Percentiles rank a stretch among this genome's conserved stretches.
Evolutionary conservation across 768 basidiomycete species (phyloP).

Genomic region (Botryobasidium botryosum): DNA sequence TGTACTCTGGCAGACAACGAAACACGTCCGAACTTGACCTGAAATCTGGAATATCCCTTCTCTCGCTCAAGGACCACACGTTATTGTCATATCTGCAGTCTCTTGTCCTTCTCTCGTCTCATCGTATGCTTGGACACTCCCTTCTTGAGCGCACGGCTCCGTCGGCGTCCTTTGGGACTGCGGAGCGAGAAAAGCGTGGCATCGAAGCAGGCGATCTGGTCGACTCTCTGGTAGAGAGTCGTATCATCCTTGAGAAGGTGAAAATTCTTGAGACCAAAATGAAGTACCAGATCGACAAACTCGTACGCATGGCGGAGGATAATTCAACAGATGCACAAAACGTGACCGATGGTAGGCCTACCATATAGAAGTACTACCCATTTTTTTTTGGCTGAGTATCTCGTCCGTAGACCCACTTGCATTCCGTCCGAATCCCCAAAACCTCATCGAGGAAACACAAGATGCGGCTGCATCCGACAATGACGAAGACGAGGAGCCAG

Average conservation of each 20-base stretch:
- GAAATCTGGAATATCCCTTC: constrained; percentile 73
- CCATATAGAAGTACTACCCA: too few relatives aligned
- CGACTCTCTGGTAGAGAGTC: constrained; percentile 59
- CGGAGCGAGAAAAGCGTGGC: constrained; percentile 38
- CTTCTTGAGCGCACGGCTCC: constrained; percentile 35
- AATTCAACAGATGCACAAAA: constrained; percentile 23
- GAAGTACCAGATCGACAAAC: constrained; percentile 91
- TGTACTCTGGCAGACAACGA: constrained; percentile 16
- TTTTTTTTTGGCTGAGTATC: background rate
- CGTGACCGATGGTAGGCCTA: constrained; percentile 39
- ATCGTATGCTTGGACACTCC: constrained; percentile 49
- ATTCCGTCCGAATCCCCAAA: constrained; percentile 79
- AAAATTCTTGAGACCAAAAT: constrained; percentile 72
- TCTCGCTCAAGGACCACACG: constrained; percentile 74
- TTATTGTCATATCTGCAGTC: constrained; percentile 78
- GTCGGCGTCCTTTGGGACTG: constrained; percentile 32
- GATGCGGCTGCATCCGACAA: constrained; percentile 23
- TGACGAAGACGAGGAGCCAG: constrained; percentile 14
- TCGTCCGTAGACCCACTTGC: constrained; percentile 58
- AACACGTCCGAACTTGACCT: constrained; percentile 29
- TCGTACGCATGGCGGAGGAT: constrained; percentile 58
- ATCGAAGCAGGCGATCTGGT: constrained; percentile 53
- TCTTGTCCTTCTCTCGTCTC: constrained; percentile 54
- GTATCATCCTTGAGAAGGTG: constrained; percentile 78
- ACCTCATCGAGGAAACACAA: constrained; percentile 31